These are phyloP conservation scores for Osmanthus fragrans DNA, from an alignment of 257 asterid species.

Conservation along the genomic window DNA sequence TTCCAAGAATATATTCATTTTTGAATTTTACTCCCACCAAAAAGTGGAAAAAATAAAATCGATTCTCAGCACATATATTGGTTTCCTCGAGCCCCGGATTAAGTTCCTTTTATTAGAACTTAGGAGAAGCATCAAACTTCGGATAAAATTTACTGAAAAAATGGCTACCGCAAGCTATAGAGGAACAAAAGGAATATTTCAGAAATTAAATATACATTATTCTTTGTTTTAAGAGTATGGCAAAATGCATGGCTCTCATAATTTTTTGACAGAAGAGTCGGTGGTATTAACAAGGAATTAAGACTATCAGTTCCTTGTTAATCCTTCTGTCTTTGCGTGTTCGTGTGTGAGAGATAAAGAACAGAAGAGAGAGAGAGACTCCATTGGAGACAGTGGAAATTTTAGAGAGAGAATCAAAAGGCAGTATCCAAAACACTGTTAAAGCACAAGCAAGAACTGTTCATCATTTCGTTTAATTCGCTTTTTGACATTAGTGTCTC, in stretches of 20 bases:
- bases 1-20: background rate
- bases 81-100: background rate
- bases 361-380: too few relatives aligned
- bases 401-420: conserved; percentile 34
- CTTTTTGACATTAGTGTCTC: conserved; percentile 25
- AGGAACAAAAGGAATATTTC: background rate
- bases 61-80: background rate
- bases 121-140: background rate
- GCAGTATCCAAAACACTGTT: conserved; percentile 33
- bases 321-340: conserved; percentile 3
- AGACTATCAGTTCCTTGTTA: background rate
- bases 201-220: background rate
- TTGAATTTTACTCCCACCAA: background rate
- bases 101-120: background rate
- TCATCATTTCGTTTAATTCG: conserved; percentile 11
- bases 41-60: background rate
- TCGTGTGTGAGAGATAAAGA: conserved; percentile 1
- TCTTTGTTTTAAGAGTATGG: background rate
- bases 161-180: background rate
- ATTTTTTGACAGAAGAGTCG: background rate
- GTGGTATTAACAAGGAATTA: conserved; percentile 1
- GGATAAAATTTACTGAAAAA: too few relatives aligned
- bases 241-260: background rate
- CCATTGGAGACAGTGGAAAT: background rate
- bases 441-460: conserved; percentile 29